Conservation (phyloP, 2,329 filamentous ascomycete genomes). For the Colletotrichum sp. region DNA sequence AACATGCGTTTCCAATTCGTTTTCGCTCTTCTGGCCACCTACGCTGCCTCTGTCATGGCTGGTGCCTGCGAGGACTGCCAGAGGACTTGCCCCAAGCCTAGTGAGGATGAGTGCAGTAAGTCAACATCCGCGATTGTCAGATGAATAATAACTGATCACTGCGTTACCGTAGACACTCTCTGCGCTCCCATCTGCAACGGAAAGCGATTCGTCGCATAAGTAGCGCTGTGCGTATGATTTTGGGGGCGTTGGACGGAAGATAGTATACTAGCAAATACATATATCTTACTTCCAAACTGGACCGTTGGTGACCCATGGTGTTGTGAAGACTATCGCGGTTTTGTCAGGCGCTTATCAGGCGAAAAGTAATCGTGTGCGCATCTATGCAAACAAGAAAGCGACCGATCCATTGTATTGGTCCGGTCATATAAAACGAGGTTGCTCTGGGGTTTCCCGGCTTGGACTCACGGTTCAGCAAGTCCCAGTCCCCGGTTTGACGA, state of each 20-base stretch:
- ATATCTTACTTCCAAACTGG: neutral
- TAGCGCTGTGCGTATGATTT: neutral
- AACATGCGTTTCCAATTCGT: constrained; percentile 6
- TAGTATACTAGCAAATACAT: neutral
- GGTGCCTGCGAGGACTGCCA: constrained; percentile 5
- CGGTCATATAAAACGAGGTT: neutral
- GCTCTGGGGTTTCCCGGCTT: neutral
- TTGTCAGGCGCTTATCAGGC: no score
- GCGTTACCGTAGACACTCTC: neutral
- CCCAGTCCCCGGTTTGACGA: neutral
- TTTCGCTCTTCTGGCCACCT: neutral
- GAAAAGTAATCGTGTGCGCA: neutral
- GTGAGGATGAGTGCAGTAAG: constrained; percentile 4
- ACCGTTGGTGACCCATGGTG: neutral
- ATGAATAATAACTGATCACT: neutral
- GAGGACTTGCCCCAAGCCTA: neutral
- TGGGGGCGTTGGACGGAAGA: neutral
- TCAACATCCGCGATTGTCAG: neutral
- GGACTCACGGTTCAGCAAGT: neutral
- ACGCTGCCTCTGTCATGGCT: neutral
- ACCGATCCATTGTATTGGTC: neutral
- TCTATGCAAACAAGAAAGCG: neutral
- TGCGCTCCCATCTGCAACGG: constrained; percentile 10
- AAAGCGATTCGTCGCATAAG: neutral
- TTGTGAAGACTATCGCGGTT: neutral